Evolutionary conservation across 202 grass and related monocot species (phyloP), one percentile per base, ranked within the genome.

Genomic region (Schoenoplectus tabernaemontani): DNA sequence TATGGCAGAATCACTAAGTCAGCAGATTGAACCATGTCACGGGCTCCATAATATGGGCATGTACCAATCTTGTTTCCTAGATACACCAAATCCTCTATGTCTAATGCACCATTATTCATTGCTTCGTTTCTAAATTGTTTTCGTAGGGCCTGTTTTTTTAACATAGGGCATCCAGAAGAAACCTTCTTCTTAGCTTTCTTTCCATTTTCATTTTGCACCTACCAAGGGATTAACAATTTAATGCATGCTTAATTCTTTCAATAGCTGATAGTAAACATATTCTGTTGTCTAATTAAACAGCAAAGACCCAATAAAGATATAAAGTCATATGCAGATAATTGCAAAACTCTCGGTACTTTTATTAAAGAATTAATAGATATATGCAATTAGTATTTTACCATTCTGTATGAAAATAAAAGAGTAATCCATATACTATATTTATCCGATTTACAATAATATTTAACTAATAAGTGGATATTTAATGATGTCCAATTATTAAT

Each of bases 1-100:
- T 97, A 97, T 36, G 91, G 89, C 87, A 97, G 95, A 78, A 97
- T 85, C 28, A 97, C 78, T 41, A 97, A 81, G 51, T 97, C 89
- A 66, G 89, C 89, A 76, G 91, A 79, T 60, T 28, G 86, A 82
- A 97, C 66, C 87, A 93, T 87, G 65, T 83, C 84, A 20, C 94
- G 87, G 9, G 87, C 42, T 73, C 91, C 91, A 62, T 97, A 97
- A 82, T 97, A 97, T 2, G 94, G 86, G 72, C 94, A 97, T 6
- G 87, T 93, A 70, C 94, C 91, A 56, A 97, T 88, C 44, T 86
- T 92, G 82, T 64, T 97, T 64, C 94, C 91, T 72, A 92, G 77
- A 11, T 81, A 62, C 24, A 84, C 66, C 70, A 97, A 85, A 90
- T 97, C 94, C 57, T 97, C 91, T 62, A 93, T 93, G 77, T 97